These are phyloP conservation scores for Fusarium nanum DNA, from an alignment of 2,329 filamentous ascomycete species.

Conservation along the genomic window DNA sequence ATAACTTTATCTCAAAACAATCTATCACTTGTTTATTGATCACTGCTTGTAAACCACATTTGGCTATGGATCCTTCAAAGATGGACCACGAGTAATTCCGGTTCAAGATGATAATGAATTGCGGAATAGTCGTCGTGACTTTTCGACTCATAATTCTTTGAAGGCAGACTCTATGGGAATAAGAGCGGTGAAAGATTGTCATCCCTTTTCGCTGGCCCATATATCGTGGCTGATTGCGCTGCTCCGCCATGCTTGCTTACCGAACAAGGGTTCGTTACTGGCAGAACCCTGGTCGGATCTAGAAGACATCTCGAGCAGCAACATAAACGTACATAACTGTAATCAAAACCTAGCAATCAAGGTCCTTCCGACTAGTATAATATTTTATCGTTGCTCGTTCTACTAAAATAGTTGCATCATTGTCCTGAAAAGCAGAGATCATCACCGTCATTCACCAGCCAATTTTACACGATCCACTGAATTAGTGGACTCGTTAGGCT, in stretches of 20 bases:
- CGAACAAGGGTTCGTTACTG: not conserved
- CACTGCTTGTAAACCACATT: no score
- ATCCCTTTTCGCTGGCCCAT: not conserved
- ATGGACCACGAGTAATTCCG: no score
- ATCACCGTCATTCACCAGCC: no score
- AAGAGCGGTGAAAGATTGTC: not conserved
- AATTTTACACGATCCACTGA: not conserved
- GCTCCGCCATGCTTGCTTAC: not conserved
- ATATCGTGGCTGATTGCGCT: slow-evolving; percentile 1
- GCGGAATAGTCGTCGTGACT: accelerated
- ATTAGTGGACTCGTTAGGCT: not conserved
- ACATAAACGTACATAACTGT: no score
- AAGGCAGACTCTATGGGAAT: not conserved
- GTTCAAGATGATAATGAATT: no score
- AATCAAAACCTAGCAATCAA: no score
- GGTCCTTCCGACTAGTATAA: no score
- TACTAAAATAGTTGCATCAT: not conserved
- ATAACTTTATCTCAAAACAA: no score
- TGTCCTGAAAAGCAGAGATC: not conserved
- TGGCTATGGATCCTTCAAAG: no score
- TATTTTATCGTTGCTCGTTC: no score
- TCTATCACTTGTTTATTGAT: no score
- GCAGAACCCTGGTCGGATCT: not conserved
- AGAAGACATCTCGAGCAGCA: not conserved
- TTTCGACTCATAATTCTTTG: not conserved